These are phyloP conservation scores for Sclerotiophoma versabilis DNA, from an alignment of 2,329 filamentous ascomycete genomes.

Conservation along the genomic window DNA sequence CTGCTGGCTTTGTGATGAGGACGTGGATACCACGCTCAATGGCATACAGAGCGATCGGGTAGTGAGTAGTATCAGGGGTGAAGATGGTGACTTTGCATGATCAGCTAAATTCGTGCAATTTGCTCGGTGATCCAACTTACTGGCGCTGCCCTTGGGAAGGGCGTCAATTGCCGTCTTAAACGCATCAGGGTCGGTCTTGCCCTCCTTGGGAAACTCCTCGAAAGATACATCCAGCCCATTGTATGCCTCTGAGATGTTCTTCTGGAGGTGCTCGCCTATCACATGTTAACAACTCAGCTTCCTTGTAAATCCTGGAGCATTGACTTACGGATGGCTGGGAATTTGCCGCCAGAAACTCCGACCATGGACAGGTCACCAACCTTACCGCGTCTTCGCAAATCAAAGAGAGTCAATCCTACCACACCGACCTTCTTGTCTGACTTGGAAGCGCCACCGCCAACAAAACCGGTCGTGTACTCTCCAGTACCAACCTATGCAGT, in stretches of 20 bases:
- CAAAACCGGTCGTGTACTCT: conserved; percentile 96
- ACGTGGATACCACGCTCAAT: conserved; percentile 89
- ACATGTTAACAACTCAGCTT: conserved; percentile 23
- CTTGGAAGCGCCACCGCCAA: conserved; percentile 79
- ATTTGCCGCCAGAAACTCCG: conserved; percentile 87
- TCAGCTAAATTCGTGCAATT: neutral
- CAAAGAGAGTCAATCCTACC: conserved; percentile 87
- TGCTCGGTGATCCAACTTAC: conserved; percentile 27
- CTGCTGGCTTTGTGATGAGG: conserved; percentile 91
- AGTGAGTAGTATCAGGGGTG: conserved; percentile 92
- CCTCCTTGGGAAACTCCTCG: conserved; percentile 79
- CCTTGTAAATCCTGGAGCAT: neutral
- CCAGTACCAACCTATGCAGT: conserved; percentile 76
- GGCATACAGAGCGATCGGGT: conserved; percentile 89
- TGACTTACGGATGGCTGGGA: conserved; percentile 82
- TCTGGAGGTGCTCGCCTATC: conserved; percentile 79
- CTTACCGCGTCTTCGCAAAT: conserved; percentile 86
- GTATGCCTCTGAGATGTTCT: conserved; percentile 88
- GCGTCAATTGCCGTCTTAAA: conserved; percentile 91
- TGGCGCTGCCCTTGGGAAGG: conserved; percentile 80
- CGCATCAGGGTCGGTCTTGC: conserved; percentile 75
- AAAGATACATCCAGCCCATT: conserved; percentile 89
- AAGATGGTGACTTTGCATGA: conserved; percentile 77
- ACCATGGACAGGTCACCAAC: conserved; percentile 88
- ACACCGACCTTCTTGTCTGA: conserved; percentile 98